phyloP scores from a whole-genome alignment of 345 rosid species.

The Clausena lansium region DNA sequence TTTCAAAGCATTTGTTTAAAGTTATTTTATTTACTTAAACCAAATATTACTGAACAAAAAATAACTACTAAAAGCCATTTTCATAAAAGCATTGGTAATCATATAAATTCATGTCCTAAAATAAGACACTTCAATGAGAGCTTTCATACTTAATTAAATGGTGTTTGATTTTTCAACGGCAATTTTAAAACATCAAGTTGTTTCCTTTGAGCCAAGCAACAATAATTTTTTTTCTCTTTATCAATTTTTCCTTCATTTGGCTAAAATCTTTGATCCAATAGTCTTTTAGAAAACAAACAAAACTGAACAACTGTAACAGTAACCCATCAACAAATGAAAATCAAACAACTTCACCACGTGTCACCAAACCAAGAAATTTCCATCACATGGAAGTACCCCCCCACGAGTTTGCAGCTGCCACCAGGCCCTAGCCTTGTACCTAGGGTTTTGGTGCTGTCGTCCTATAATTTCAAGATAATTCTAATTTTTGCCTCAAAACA shows the following conservation, averaged over 20 bases:
- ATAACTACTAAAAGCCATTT: not conserved
- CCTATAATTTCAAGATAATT: not conserved
- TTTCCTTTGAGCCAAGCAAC: not conserved
- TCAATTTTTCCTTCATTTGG: not conserved
- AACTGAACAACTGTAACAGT: constrained; percentile 14
- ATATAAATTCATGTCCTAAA: not conserved
- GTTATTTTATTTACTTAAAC: not conserved
- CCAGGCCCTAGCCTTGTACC: constrained; percentile 14
- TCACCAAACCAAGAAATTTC: constrained; percentile 2
- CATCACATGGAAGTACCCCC: not conserved
- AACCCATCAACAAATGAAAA: not conserved
- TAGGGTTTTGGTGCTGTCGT: not conserved
- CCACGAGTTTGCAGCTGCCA: constrained; percentile 6
- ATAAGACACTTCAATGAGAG: not conserved
- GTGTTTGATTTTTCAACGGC: not conserved
- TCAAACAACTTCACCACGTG: constrained; percentile 15
- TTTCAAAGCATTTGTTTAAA: not conserved
- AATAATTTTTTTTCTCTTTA: not conserved
- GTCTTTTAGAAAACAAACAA: constrained; percentile 13
- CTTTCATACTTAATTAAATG: not conserved
- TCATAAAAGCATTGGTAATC: not conserved
- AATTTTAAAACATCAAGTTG: not conserved
- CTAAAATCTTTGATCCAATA: not conserved
- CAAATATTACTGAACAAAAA: too few relatives aligned
- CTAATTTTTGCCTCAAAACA: too few relatives aligned